phyloP scores from a whole-genome alignment of 2,329 filamentous ascomycete genomes.

The Thelonectria blattea region DNA sequence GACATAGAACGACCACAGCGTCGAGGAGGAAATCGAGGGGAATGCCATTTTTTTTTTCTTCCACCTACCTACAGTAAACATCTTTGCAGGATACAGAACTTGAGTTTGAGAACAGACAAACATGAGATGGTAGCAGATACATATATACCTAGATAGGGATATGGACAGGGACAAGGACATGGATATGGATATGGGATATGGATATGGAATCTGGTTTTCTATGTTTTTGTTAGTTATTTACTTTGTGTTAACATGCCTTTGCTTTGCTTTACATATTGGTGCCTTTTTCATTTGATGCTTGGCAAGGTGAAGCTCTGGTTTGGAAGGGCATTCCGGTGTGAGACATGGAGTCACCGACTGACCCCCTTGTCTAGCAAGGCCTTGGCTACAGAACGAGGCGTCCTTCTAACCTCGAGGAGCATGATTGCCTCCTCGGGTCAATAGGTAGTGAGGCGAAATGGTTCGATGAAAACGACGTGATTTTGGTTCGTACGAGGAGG shows the following conservation, averaged over 20 bases:
- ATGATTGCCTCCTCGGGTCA: neutral
- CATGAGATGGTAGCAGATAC: conserved; percentile 38
- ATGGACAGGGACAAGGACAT: conserved; percentile 23
- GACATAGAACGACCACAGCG: conserved; percentile 21
- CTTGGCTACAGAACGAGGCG: neutral
- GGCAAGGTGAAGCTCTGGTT: neutral
- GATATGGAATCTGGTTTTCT: conserved; percentile 17
- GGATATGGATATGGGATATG: conserved; percentile 30
- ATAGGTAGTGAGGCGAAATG: neutral
- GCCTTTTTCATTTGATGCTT: neutral
- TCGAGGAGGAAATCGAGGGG: conserved; percentile 25
- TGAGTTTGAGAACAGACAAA: conserved; percentile 23
- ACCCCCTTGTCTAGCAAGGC: no score
- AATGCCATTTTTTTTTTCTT: conserved; percentile 20
- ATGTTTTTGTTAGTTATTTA: neutral
- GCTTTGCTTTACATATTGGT: neutral
- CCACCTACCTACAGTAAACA: conserved; percentile 25
- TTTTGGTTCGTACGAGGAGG: neutral
- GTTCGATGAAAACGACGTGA: neutral
- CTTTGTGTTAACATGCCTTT: neutral
- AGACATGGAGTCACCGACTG: no score
- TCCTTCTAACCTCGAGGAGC: neutral
- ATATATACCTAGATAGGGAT: conserved; percentile 30
- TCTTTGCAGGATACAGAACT: conserved; percentile 32
- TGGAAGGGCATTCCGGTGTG: no score